Conservation (phyloP, 306 rosid genomes). For the Begonia fuchsioides region DNA sequence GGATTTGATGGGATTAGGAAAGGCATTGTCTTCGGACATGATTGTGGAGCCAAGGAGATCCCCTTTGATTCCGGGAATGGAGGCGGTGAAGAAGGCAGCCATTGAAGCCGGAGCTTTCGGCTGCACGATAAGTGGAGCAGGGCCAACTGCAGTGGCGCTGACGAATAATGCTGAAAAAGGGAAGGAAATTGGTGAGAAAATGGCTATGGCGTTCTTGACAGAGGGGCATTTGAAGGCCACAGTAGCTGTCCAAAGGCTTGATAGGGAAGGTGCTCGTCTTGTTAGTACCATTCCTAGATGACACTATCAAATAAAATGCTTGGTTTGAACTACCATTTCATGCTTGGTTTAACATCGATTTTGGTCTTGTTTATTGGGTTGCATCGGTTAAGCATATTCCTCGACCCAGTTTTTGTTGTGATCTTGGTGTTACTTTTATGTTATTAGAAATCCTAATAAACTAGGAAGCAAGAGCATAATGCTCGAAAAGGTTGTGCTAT, state of each 20-base stretch:
- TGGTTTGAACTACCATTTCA: too few relatives aligned
- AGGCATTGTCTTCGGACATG: slow-evolving; percentile 58
- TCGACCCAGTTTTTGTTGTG: too few relatives aligned
- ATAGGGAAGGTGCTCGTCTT: slow-evolving; percentile 68
- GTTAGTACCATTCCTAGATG: slow-evolving; percentile 25
- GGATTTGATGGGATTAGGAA: slow-evolving; percentile 41
- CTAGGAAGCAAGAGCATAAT: too few relatives aligned
- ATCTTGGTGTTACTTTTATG: too few relatives aligned
- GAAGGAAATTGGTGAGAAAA: slow-evolving; percentile 28
- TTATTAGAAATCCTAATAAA: too few relatives aligned
- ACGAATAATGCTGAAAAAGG: slow-evolving; percentile 27
- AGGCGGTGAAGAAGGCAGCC: slow-evolving; percentile 73
- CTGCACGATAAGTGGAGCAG: slow-evolving; percentile 90
- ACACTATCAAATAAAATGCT: neutral
- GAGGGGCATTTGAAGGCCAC: slow-evolving; percentile 55
- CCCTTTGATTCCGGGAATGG: slow-evolving; percentile 86
- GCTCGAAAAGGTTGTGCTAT: too few relatives aligned
- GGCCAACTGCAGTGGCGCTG: slow-evolving; percentile 68
- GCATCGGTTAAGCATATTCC: too few relatives aligned
- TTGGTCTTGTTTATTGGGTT: too few relatives aligned
- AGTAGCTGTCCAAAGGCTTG: slow-evolving; percentile 45
- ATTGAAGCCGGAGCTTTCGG: slow-evolving; percentile 68
- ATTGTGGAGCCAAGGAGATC: slow-evolving; percentile 82
- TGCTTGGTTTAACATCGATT: too few relatives aligned
- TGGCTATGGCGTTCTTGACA: slow-evolving; percentile 47